Conservation (phyloP, 2,329 filamentous ascomycete genomes). For the Lasiodiplodia sp. region DNA sequence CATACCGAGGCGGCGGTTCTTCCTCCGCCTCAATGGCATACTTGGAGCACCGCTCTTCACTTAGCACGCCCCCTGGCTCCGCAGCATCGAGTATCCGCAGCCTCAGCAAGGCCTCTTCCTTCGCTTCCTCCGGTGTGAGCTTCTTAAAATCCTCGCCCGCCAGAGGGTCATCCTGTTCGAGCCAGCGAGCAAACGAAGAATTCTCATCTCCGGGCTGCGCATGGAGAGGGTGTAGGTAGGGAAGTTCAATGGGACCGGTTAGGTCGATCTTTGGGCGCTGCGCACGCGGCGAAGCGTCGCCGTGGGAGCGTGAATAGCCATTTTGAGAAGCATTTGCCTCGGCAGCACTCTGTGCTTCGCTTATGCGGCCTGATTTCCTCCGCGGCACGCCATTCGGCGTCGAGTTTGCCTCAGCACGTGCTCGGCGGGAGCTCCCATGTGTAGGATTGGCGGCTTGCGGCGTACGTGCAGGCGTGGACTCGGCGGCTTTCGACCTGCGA, state of each 20-base stretch:
- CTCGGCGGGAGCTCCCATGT: constrained; percentile 12
- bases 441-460: background rate
- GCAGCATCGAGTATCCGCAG: constrained; percentile 75
- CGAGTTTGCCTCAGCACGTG: constrained; percentile 9
- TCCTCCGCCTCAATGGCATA: constrained; percentile 77
- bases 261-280: constrained; percentile 57
- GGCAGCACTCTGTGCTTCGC: constrained; percentile 16
- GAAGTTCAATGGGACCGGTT: constrained; percentile 56
- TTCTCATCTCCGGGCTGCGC: constrained; percentile 54
- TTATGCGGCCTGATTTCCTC: constrained; percentile 29
- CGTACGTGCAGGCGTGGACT: constrained; percentile 11
- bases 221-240: constrained; percentile 61
- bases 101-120: constrained; percentile 73
- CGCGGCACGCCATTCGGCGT: constrained; percentile 21
- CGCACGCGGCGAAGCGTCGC: constrained; percentile 11
- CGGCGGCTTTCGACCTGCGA: constrained; percentile 5
- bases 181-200: constrained; percentile 69
- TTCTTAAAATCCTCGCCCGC: constrained; percentile 51
- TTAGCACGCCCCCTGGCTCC: constrained; percentile 77
- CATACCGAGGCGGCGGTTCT: constrained; percentile 80
- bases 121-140: constrained; percentile 42
- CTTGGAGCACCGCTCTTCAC: constrained; percentile 71
- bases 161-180: constrained; percentile 59
- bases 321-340: constrained; percentile 11
- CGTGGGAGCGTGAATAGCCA: background rate